Evolutionary conservation across 495 filamentous ascomycete species (phyloP).

Genomic region (Neurospora tetraspora): DNA sequence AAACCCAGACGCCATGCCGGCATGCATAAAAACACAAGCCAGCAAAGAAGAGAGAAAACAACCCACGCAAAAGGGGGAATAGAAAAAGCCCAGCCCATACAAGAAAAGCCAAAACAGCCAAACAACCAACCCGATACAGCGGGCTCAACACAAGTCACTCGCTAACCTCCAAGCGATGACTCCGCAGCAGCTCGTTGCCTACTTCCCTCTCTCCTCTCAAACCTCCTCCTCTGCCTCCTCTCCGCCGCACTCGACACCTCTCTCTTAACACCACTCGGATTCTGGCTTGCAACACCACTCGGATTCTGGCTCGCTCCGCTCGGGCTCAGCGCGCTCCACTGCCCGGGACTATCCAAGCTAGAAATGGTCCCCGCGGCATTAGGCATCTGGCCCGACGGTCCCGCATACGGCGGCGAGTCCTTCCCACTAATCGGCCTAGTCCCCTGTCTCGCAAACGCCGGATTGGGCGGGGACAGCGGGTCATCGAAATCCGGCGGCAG

Average conservation of each 20-base stretch:
- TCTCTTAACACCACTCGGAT: neutral
- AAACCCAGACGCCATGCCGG: neutral
- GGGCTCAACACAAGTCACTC: neutral
- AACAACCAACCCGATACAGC: neutral
- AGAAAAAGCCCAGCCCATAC: neutral
- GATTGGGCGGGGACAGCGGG: constrained; percentile 35
- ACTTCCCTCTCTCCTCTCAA: constrained; percentile 36
- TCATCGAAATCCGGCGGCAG: constrained; percentile 3
- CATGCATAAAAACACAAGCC: neutral
- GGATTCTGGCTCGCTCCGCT: constrained; percentile 15
- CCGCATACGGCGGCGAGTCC: constrained; percentile 46
- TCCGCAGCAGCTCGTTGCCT: constrained; percentile 17
- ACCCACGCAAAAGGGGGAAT: neutral
- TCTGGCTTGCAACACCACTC: constrained; percentile 5
- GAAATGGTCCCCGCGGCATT: constrained; percentile 28
- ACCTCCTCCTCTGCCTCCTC: constrained; percentile 34
- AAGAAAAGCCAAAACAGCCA: neutral
- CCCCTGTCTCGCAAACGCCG: constrained; percentile 29
- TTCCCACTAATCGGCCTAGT: constrained; percentile 17
- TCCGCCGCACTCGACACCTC: constrained; percentile 22
- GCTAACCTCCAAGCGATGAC: neutral
- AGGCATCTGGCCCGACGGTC: constrained; percentile 26
- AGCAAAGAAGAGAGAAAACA: neutral
- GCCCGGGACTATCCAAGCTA: constrained; percentile 25
- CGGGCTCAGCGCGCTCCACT: constrained; percentile 26